These are phyloP conservation scores for Cladosporium phlei DNA, from an alignment of 2,329 filamentous ascomycete genomes.

Conservation along the genomic window DNA sequence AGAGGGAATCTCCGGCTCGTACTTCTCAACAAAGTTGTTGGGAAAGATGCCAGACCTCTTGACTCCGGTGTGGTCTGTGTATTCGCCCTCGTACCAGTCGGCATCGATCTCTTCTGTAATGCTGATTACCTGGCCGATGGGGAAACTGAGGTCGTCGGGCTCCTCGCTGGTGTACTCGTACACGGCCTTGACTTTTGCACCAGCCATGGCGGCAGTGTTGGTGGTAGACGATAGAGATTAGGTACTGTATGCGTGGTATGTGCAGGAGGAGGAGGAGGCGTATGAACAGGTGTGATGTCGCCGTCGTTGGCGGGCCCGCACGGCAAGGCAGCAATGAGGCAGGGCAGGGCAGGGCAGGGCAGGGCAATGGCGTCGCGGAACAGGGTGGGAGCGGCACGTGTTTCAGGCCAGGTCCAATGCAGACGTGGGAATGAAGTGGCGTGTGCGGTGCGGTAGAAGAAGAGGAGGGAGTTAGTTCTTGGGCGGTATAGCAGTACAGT, in stretches of 20 bases:
- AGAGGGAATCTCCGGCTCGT: slow-evolving; percentile 84
- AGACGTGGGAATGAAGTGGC: not conserved
- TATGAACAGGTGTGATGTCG: not conserved
- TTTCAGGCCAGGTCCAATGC: not conserved
- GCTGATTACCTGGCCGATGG: slow-evolving; percentile 80
- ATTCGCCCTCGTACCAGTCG: slow-evolving; percentile 92
- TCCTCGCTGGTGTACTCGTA: slow-evolving; percentile 92
- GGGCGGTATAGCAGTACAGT: too few species aligned
- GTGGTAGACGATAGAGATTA: not conserved
- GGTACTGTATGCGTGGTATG: not conserved
- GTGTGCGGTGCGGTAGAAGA: not conserved
- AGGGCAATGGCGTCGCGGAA: slow-evolving; percentile 5
- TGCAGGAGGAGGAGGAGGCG: not conserved
- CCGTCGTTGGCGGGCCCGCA: slow-evolving; percentile 1
- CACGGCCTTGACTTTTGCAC: slow-evolving; percentile 91
- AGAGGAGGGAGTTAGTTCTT: too few species aligned
- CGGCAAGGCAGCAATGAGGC: not conserved
- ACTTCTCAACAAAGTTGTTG: slow-evolving; percentile 94
- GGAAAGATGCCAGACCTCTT: slow-evolving; percentile 87
- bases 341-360: not conserved
- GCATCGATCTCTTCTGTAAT: slow-evolving; percentile 88
- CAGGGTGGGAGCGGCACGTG: not conserved
- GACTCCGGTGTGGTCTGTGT: slow-evolving; percentile 67
- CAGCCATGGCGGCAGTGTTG: slow-evolving; percentile 29
- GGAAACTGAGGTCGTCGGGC: slow-evolving; percentile 90